Evolutionary conservation across 768 basidiomycete genomes (phyloP), one percentile per base, ranked within the genome.

Genomic region (Mycena amicta): DNA sequence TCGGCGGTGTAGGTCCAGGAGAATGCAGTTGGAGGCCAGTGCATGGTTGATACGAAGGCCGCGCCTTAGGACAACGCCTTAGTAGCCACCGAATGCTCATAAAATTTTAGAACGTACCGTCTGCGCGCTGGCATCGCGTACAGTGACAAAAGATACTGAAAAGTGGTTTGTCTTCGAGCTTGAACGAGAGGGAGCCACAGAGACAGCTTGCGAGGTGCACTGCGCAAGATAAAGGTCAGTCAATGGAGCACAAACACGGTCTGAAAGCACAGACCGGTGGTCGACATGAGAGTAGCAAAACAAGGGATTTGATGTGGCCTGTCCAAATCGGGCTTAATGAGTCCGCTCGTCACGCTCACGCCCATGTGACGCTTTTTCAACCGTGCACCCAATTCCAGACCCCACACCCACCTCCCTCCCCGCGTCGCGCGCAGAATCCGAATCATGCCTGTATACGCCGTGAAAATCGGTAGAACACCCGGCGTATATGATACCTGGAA

Each of bases 391-490:
- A 37, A 8, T 37, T 18, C 33, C 33, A 37, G 8, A 37, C 33
- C 18, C 33, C 33, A n/a, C n/a, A n/a, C 33, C 20, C 43, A 8
- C 13, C 43, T 45, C 22, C 43, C 43, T 16, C 43, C 43, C 5
- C 43, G 8, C 33, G 8, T 37, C 33, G 33, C 33, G 33, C 33
- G 33, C 13, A 45, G 8, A 6, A 45, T n/a, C 43, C 33, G 33
- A 8, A 18, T 16, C 18, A 20, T 57, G 49, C 49, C 56, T 12
- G 31, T 74, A 68, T 87, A 86, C 63, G 83, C 84, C 6, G 86
- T 89, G 15, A 74, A 74, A 22, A 72, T 66, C 6, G 88, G 88
- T 5, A 70, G 71, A 23, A 56, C 57, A 2, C 77, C 86, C 0
- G 75, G 75, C 2, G 65, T 75, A 6, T 73, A 77, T 49, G 54